Evolutionary conservation across 305 asterid genomes (phyloP), one percentile per base, ranked within the genome.

Genomic region (Fraxinus ornus): DNA sequence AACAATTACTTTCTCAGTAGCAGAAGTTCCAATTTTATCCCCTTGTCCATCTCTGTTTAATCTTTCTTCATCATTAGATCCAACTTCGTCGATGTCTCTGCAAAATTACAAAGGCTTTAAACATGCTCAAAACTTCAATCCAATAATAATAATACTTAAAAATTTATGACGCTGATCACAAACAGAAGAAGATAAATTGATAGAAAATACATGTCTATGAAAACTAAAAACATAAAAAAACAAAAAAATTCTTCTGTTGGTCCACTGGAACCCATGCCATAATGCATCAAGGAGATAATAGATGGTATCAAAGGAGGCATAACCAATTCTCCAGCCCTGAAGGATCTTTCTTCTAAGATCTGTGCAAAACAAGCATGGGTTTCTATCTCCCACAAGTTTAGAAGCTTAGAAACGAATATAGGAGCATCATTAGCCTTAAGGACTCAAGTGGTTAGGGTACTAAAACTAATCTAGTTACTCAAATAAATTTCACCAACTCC

Each of bases 51-150:
- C 86, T 83, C 85, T 91, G 85, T 87, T 86, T 80, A 89, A 83
- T 66, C 79, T 79, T 73, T 85, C 93, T 76, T 87, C 84, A 86
- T 85, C 90, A 77, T 78, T 89, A 37, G 95, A 83, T 86, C 85
- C 97, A 88, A 52, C 95, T 81, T 91, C 98, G 81, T 97, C 97
- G 3, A 94, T 86, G 86, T 95, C 91, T 88, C 99, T 96, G 90
- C 88, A 90, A 88, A 80, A 70, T 74, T 47, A 47, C 76, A 79
- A 78, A 87, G 73, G 73, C 81, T 21, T 32, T 80, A 28, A 32
- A 74, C 71, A 72, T 35, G 83, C 75, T 80, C 84, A 83, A 64
- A 41, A 79, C 78, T 52, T 47, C 81, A 81, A 80, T 75, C 57
- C 22, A 21, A 79, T 79, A 30, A 52, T 39, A 12, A 37, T 68